A percentile compares a stretch with the other conserved stretches of the same genome.
These are phyloP conservation scores for Eleusine indica DNA, from an alignment of 176 grass and related monocot species.

Conservation along the genomic window DNA sequence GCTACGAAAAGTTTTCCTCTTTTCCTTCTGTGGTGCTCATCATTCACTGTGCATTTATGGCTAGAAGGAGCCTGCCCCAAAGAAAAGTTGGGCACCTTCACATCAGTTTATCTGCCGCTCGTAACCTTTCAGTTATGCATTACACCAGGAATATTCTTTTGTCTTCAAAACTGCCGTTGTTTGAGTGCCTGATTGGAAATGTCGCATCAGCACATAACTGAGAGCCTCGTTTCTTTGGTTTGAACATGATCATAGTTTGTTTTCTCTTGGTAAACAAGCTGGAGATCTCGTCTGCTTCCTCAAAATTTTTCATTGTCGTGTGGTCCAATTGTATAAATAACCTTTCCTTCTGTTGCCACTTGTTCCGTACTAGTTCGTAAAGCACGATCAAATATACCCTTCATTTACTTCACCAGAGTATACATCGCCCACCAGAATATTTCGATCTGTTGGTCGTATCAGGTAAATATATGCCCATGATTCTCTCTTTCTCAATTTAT, in stretches of 20 bases:
- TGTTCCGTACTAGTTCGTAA: neutral
- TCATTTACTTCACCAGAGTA: constrained; percentile 43
- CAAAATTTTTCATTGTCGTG: neutral
- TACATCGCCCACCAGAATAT: constrained; percentile 37
- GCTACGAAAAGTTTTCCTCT: constrained; percentile 9
- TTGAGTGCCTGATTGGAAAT: neutral
- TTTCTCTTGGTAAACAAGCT: neutral
- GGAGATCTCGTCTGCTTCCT: neutral
- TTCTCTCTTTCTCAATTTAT: constrained; percentile 20
- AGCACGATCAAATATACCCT: constrained; percentile 23
- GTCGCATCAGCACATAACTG: neutral
- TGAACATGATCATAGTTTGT: neutral
- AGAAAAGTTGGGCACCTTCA: constrained; percentile 22
- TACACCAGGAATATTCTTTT: constrained; percentile 28
- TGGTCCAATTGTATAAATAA: neutral
- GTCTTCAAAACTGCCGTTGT: neutral
- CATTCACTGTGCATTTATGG: constrained; percentile 35
- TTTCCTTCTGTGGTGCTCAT: constrained; percentile 25
- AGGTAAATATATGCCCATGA: neutral
- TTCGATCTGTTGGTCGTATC: constrained; percentile 19
- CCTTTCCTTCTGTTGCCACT: neutral
- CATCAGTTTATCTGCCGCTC: constrained; percentile 20
- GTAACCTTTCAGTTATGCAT: constrained; percentile 40
- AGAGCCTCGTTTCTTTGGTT: neutral
- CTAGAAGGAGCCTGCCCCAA: constrained; percentile 27